Conservation (phyloP, 2,329 filamentous ascomycete genomes). For the Phialocephala subalpina region DNA sequence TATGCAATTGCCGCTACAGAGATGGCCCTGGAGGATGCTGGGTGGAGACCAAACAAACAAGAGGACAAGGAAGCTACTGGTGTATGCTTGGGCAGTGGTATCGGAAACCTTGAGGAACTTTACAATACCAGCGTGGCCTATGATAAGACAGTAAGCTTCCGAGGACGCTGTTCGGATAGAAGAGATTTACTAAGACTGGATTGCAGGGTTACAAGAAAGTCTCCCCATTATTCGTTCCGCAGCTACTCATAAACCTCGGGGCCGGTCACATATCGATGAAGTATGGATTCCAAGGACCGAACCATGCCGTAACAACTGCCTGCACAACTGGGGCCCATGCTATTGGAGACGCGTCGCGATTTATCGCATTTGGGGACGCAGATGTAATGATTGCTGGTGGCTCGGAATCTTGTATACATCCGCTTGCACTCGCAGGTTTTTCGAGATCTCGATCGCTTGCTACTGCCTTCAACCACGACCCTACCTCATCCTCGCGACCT, state of each 20-base stretch:
- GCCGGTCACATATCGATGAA: constrained; percentile 96
- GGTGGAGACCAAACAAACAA: constrained; percentile 63
- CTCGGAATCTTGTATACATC: constrained; percentile 94
- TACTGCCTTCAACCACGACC: constrained; percentile 79
- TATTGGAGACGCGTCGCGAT: constrained; percentile 90
- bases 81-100: constrained; percentile 92
- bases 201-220: constrained; percentile 88
- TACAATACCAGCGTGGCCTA: constrained; percentile 85
- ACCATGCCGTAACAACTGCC: constrained; percentile 91
- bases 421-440: constrained; percentile 91
- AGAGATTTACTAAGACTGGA: constrained; percentile 34
- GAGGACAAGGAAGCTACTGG: constrained; percentile 80
- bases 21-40: constrained; percentile 86
- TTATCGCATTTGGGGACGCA: constrained; percentile 90
- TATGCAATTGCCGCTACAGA: constrained; percentile 88
- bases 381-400: constrained; percentile 97
- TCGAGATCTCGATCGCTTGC: constrained; percentile 86
- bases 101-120: constrained; percentile 91
- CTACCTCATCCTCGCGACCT: constrained; percentile 78
- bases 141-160: constrained; percentile 65
- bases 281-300: constrained; percentile 88
- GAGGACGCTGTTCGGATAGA: neutral
- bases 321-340: constrained; percentile 97
- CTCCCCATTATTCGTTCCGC: constrained; percentile 91
- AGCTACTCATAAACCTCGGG: constrained; percentile 91